phyloP scores from a whole-genome alignment of 1,284 basidiomycete species.

The Trichosporon sp. region DNA sequence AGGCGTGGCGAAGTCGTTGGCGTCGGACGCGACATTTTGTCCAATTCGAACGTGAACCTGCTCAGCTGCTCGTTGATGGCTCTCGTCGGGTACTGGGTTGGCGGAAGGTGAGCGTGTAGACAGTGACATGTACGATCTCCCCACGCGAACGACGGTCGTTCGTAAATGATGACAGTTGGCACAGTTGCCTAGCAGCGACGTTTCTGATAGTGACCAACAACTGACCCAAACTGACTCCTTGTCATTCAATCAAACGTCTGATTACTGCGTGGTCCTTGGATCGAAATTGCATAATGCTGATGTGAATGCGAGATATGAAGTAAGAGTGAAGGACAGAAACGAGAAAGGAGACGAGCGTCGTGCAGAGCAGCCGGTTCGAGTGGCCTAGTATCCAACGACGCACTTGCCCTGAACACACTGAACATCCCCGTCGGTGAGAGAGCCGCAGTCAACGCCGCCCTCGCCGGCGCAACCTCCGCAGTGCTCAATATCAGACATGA shows the following conservation, averaged over 20 bases:
- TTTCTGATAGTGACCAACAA: too few species aligned
- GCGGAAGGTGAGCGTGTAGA: constrained; percentile 1
- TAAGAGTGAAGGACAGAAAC: too few species aligned
- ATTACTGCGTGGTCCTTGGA: too few species aligned
- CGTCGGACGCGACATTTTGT: constrained; percentile 61
- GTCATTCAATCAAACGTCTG: too few species aligned
- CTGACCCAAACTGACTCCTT: too few species aligned
- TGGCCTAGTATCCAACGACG: background rate
- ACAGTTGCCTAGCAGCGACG: too few species aligned
- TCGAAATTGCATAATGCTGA: too few species aligned
- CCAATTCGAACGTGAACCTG: constrained; percentile 54
- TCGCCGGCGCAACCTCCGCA: constrained; percentile 4
- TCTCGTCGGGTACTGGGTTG: constrained; percentile 30
- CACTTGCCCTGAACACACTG: background rate
- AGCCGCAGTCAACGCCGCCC: constrained; percentile 5
- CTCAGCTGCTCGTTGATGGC: constrained; percentile 30
- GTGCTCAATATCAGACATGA: constrained; percentile 1
- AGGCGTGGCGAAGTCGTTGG: constrained; percentile 55
- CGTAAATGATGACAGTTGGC: too few species aligned
- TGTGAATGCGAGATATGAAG: too few species aligned
- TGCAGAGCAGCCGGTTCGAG: too few species aligned
- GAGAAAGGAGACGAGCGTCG: too few species aligned
- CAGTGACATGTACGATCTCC: background rate
- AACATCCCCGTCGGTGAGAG: background rate
- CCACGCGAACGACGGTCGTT: too few species aligned